Evolutionary conservation across 352 stramenopile species (phyloP), one percentile per base, ranked within the genome.

Genomic region (Plasmopara muralis): DNA sequence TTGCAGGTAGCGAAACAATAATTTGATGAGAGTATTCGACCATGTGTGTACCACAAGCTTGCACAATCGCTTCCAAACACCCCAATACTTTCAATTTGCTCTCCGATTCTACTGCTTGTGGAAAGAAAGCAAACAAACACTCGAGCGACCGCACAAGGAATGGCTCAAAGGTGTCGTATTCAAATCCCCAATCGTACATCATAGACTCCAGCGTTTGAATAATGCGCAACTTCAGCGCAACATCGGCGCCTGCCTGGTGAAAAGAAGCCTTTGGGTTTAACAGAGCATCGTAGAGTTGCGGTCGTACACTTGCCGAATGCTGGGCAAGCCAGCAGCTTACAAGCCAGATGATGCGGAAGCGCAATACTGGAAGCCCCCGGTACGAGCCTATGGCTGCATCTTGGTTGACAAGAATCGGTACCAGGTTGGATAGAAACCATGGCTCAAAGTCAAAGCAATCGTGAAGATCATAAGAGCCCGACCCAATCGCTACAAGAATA

Each of bases 371-470:
- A 15, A 88, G 58, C 13, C 68, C 68, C 13, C 62, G 60, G 34
- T 81, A 49, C 3, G 60, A 78, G 16, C 77, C 76, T 14, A 72
- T 54, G 7, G 44, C 35, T 14, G 52, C 14, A 5, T 68, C 44
- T 28, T 49, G 47, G 18, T 63, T 63, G 5, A 80, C 54, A 6
- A 95, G 57, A 16, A 92, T 73, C 30, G 84, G 81, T 43, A 88
- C 82, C 10, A 95, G 67, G 35, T 84, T 77, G 33, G 60, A 47
- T 0, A 87, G 62, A 50, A 93, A 95, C 80, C 82, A 93, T 7
- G 77, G 84, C 59, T 93, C 82, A 60, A 95, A 95, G 15, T 93
- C 82, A 40, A 95, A 92, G 42, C 74, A 80, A 38, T 91, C 78
- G 59, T 95, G 83, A 6, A 95, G 75, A 49, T 93, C 83, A 58